Conservation (phyloP, 2,329 filamentous ascomycete species). For the Metarhizium robertsii region DNA sequence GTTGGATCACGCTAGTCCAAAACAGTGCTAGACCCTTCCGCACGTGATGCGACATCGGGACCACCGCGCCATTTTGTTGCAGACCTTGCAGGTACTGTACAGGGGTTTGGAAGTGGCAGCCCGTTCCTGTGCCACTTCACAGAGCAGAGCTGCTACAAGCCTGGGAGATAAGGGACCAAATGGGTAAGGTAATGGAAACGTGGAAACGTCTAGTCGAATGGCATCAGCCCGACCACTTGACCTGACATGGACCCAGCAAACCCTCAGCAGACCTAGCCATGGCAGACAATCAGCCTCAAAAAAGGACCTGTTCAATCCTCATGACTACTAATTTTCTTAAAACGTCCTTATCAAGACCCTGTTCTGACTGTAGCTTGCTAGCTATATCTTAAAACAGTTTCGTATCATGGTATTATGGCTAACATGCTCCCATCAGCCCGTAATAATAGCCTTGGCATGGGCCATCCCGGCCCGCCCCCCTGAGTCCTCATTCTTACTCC, state of each 20-base stretch:
- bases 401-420: constrained; percentile 11
- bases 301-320: no score
- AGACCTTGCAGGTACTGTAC: neutral
- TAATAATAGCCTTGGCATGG: constrained; percentile 4
- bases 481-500: neutral
- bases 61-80: neutral
- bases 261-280: neutral
- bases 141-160: neutral
- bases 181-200: neutral
- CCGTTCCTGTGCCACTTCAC: neutral
- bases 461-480: constrained; percentile 8
- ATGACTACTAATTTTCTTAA: neutral
- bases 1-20: constrained; percentile 27
- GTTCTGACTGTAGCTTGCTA: neutral
- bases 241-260: neutral
- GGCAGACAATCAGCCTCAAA: neutral
- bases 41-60: constrained; percentile 16
- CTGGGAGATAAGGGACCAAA: neutral
- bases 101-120: neutral
- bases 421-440: constrained; percentile 6
- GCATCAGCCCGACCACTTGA: neutral
- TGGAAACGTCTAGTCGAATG: neutral
- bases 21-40: constrained; percentile 12
- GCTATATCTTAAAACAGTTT: constrained; percentile 1
- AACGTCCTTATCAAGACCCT: neutral